A percentile compares a stretch with the other conserved stretches of the same genome.
Evolutionary conservation across 805 yeast genomes (phyloP).

Genomic region (Metschnikowia lachancei): DNA sequence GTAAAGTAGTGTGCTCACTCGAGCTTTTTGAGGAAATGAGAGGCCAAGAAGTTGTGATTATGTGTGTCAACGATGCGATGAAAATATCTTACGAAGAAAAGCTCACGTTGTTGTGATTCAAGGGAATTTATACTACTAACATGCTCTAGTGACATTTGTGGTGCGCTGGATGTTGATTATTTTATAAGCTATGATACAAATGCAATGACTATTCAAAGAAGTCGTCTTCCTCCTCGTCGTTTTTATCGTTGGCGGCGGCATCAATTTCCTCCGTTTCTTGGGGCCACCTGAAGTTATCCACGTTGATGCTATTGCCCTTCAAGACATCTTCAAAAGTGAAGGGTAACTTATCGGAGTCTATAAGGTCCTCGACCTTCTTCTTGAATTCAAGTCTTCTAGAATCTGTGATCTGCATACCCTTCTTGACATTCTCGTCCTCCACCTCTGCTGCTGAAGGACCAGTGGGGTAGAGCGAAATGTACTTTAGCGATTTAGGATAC

Average conservation of each 20-base stretch:
- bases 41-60: conserved; percentile 46
- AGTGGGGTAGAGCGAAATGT: conserved; percentile 71
- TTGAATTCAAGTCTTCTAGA: conserved; percentile 42
- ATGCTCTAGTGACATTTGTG: neutral
- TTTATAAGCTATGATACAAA: conserved; percentile 9
- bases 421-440: conserved; percentile 37
- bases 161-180: neutral
- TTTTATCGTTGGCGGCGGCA: conserved; percentile 40
- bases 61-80: conserved; percentile 65
- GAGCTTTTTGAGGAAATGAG: conserved; percentile 48
- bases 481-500: conserved; percentile 78
- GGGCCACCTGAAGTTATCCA: conserved; percentile 22
- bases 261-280: conserved; percentile 33
- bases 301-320: conserved; percentile 34
- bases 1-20: conserved; percentile 43
- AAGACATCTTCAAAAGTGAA: conserved; percentile 48
- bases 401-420: conserved; percentile 43
- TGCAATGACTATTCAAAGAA: conserved; percentile 25
- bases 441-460: conserved; percentile 25
- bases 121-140: too few species aligned
- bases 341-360: conserved; percentile 55
- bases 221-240: conserved; percentile 26
- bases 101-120: conserved; percentile 8
- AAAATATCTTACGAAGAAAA: conserved; percentile 46
- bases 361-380: conserved; percentile 49